Percentiles rank a stretch among this genome's conserved stretches.
Conservation (phyloP, 192 early-diverging fungal species). For the Cetraspora pellucida region DNA sequence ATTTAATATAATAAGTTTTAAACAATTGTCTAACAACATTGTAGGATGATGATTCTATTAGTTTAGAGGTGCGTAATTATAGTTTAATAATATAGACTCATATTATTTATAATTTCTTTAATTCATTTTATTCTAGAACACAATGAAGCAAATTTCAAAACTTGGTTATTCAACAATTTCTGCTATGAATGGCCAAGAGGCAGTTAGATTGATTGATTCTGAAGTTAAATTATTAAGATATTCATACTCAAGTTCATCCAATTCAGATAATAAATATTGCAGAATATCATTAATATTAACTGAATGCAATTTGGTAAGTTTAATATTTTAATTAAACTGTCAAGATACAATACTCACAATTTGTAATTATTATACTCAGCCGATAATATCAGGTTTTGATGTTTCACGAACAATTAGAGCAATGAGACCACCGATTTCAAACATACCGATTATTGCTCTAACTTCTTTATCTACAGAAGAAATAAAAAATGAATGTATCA, state of each 20-base stretch:
- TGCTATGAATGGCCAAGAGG: conserved; percentile 60
- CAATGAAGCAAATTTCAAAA: conserved; percentile 51
- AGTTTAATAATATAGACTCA: no score
- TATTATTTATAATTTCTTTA: no score
- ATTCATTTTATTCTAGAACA: no score
- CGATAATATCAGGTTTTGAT: conserved; percentile 60
- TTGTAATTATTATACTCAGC: conserved; percentile 25
- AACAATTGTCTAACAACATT: conserved; percentile 13
- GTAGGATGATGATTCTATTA: conserved; percentile 34
- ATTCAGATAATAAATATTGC: not conserved
- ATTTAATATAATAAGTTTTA: not conserved
- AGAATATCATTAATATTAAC: conserved; percentile 48
- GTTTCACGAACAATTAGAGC: conserved; percentile 51
- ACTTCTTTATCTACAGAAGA: conserved; percentile 60
- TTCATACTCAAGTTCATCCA: not conserved
- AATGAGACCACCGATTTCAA: conserved; percentile 34
- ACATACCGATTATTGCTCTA: conserved; percentile 59
- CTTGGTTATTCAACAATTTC: no score
- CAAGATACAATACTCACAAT: no score
- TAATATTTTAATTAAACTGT: no score
- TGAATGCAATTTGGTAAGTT: conserved; percentile 56
- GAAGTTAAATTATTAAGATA: no score
- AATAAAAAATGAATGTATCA: conserved; percentile 51
- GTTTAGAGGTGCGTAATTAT: conserved; percentile 52
- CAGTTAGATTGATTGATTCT: conserved; percentile 35